phyloP scores from a whole-genome alignment of 495 filamentous ascomycete genomes.

The Aspergillus olivimuriae region DNA sequence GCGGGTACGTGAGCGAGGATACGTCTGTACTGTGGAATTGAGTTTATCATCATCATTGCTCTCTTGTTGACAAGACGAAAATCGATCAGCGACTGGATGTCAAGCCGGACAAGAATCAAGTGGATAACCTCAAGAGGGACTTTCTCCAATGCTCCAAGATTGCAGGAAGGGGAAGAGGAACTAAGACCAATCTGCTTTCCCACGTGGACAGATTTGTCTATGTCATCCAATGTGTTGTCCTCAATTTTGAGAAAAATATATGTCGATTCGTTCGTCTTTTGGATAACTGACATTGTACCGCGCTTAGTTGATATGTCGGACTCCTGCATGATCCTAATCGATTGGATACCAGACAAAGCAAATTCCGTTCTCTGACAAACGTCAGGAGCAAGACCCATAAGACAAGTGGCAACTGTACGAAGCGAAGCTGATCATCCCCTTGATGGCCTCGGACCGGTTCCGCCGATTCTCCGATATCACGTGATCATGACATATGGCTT shows the following conservation, averaged over 20 bases:
- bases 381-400: too few species aligned
- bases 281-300: conserved; percentile 5
- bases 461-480: too few species aligned
- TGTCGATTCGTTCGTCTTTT: conserved; percentile 7
- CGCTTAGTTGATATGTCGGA: too few species aligned
- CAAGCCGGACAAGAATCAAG: conserved; percentile 13
- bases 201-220: conserved; percentile 4
- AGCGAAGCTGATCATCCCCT: too few species aligned
- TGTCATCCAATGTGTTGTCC: conserved; percentile 10
- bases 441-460: too few species aligned
- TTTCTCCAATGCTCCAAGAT: conserved; percentile 15
- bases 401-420: too few species aligned
- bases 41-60: conserved; percentile 13
- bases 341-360: too few species aligned
- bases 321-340: too few species aligned
- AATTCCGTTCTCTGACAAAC: too few species aligned
- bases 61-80: conserved; percentile 19
- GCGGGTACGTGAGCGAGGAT: conserved; percentile 13
- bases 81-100: conserved; percentile 15
- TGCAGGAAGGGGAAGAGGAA: conserved; percentile 1
- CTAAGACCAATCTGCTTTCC: background rate
- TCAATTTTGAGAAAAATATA: conserved; percentile 6
- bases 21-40: conserved; percentile 14
- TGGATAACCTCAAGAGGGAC: conserved; percentile 20
- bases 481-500: too few species aligned